phyloP scores from a whole-genome alignment of 2,329 filamentous ascomycete genomes.

The Cladosporium phlei region DNA sequence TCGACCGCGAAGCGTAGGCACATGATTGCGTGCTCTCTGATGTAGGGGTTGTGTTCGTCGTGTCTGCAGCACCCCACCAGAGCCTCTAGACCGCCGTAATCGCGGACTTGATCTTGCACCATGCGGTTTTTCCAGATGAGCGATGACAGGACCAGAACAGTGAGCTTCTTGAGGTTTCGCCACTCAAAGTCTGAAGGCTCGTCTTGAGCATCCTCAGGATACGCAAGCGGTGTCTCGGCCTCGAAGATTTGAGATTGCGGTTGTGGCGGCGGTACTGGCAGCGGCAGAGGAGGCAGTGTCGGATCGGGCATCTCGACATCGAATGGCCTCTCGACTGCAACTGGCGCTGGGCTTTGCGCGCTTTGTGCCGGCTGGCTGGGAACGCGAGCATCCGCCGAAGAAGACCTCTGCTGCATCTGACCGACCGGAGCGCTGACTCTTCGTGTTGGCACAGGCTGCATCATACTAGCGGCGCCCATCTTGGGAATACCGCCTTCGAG shows the following conservation, averaged over 20 bases:
- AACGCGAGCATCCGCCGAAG: constrained; percentile 14
- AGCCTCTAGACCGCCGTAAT: constrained; percentile 78
- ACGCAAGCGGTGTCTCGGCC: constrained; percentile 38
- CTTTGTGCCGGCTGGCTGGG: constrained; percentile 12
- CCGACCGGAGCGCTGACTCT: constrained; percentile 10
- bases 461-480: constrained; percentile 13
- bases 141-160: constrained; percentile 82
- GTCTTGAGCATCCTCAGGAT: constrained; percentile 49
- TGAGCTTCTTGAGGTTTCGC: constrained; percentile 86
- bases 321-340: constrained; percentile 62
- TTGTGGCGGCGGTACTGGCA: constrained; percentile 11
- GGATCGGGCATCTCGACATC: constrained; percentile 36
- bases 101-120: constrained; percentile 83
- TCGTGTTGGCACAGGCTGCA: constrained; percentile 7
- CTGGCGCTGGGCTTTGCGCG: constrained; percentile 25
- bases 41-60: constrained; percentile 90
- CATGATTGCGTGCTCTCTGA: constrained; percentile 84
- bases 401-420: constrained; percentile 11
- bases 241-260: constrained; percentile 30
- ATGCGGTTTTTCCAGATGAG: constrained; percentile 80
- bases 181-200: constrained; percentile 64
- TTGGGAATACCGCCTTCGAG: constrained; percentile 63
- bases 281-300: constrained; percentile 34
- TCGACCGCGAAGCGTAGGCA: constrained; percentile 70
- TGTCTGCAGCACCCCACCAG: constrained; percentile 85